These are phyloP conservation scores for Begonia masoniana DNA, from an alignment of 306 rosid species.

Conservation along the genomic window DNA sequence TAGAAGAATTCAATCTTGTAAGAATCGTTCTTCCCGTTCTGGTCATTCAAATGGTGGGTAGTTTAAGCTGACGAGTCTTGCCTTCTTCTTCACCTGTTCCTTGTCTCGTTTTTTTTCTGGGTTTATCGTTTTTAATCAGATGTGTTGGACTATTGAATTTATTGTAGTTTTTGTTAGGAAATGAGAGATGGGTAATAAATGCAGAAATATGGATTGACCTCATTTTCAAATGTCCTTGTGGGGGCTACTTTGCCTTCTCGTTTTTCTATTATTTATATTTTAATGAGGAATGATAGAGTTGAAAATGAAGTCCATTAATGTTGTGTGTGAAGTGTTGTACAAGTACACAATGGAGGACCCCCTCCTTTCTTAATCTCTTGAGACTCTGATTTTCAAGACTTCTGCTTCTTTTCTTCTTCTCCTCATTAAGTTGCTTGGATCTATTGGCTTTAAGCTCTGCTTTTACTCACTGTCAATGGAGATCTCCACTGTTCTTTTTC, in stretches of 20 bases:
- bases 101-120: conserved; percentile 13
- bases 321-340: conserved; percentile 34
- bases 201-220: conserved; percentile 51
- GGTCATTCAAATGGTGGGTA: conserved; percentile 53
- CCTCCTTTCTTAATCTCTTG: conserved; percentile 5
- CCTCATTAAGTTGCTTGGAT: too few species aligned
- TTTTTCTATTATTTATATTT: conserved; percentile 7
- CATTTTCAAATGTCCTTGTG: conserved; percentile 11
- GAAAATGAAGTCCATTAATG: conserved; percentile 41
- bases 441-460: too few species aligned
- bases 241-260: conserved; percentile 2
- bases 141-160: conserved; percentile 58
- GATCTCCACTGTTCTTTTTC: too few species aligned
- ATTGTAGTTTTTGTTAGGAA: conserved; percentile 49
- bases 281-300: conserved; percentile 30
- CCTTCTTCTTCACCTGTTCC: not conserved
- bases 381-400: not conserved
- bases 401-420: not conserved
- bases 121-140: conserved; percentile 26
- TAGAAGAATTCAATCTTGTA: conserved; percentile 17
- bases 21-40: conserved; percentile 27
- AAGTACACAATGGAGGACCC: conserved; percentile 39
- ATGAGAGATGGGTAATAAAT: conserved; percentile 79
- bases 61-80: conserved; percentile 28
- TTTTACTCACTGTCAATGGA: too few species aligned